Evolutionary conservation across 2,329 filamentous ascomycete genomes (phyloP).

Genomic region (Diaporthe sp.): DNA sequence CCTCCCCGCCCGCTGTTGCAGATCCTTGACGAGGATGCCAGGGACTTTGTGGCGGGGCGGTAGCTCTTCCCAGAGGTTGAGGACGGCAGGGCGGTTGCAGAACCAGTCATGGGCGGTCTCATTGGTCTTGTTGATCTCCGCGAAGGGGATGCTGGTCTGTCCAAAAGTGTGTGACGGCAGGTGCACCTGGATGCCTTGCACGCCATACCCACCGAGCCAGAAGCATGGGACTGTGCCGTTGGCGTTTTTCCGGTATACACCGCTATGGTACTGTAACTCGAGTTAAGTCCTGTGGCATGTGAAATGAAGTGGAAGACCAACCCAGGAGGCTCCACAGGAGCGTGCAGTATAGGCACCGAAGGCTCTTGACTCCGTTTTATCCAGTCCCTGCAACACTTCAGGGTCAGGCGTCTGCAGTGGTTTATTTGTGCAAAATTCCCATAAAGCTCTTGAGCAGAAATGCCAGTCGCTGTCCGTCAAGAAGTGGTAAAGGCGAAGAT

Average conservation of each 20-base stretch:
- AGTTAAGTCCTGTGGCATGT: neutral
- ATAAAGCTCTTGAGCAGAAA: neutral
- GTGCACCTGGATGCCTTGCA: conserved; percentile 5
- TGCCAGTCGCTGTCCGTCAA: no score
- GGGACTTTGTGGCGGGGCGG: neutral
- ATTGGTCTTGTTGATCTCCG: neutral
- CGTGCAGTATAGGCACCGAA: neutral
- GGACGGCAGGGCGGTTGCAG: conserved; percentile 14
- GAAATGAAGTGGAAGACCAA: neutral
- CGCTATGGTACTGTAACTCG: conserved; percentile 6
- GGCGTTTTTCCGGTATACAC: neutral
- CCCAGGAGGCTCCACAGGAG: conserved; percentile 19
- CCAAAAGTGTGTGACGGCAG: neutral
- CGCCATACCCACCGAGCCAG: neutral
- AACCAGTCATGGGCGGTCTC: neutral
- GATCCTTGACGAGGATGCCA: neutral
- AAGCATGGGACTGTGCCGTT: neutral
- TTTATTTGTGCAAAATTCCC: rapidly evolving
- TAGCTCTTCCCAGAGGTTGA: neutral
- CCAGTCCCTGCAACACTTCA: neutral
- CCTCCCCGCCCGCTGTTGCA: neutral
- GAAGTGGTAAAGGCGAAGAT: neutral
- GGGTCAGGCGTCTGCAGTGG: neutral
- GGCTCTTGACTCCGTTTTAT: rapidly evolving
- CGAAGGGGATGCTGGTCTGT: neutral